Evolutionary conservation across 2,329 filamentous ascomycete species (phyloP).

Genomic region (Aspergillus puulaauensis): DNA sequence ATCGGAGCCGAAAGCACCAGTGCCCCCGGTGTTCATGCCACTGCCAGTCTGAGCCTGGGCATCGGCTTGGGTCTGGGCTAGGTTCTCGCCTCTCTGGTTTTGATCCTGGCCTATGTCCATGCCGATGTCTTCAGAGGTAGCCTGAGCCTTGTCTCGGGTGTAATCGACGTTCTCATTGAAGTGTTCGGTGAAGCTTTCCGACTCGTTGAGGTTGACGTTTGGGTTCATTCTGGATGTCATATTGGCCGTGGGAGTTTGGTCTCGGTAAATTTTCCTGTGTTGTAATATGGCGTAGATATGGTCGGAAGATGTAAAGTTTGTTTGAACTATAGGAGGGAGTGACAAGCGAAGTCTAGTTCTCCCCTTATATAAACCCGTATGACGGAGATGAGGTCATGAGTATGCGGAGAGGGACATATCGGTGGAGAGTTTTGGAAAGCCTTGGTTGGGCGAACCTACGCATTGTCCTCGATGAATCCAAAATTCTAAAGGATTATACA

Average conservation of each 20-base stretch:
- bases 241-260: background rate
- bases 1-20: background rate
- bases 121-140: background rate
- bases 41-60: background rate
- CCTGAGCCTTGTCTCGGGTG: background rate
- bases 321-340: background rate
- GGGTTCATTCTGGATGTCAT: conserved; percentile 3
- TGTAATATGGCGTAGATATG: background rate
- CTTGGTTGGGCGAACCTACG: background rate
- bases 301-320: background rate
- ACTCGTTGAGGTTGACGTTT: background rate
- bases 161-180: conserved; percentile 10
- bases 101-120: background rate
- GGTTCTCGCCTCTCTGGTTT: background rate
- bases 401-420: background rate
- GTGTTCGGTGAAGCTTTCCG: conserved; percentile 4
- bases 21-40: background rate
- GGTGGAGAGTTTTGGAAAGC: background rate
- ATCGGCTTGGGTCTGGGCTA: background rate
- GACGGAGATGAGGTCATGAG: conserved; percentile 9
- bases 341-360: background rate
- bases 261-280: background rate
- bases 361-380: background rate
- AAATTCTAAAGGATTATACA: background rate
- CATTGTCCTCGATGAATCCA: background rate